Conservation (phyloP, 768 basidiomycete genomes). For the Cystofilobasidium ferigula region DNA sequence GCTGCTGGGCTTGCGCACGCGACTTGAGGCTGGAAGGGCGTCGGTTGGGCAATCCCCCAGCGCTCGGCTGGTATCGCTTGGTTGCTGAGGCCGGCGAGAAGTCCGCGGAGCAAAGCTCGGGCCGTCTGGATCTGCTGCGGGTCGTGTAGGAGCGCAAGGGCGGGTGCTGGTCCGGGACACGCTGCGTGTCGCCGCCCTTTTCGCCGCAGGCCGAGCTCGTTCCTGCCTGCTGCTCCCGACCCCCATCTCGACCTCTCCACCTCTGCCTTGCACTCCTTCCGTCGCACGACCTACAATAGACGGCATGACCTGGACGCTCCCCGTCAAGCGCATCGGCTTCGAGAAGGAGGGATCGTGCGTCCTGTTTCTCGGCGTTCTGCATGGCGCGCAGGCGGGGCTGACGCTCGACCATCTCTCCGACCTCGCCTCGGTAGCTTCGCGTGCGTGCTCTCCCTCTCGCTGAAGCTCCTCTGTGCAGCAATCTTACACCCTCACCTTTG, state of each 20-base stretch:
- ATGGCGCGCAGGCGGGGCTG: background rate
- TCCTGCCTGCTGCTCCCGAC: too few species aligned
- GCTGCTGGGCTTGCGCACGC: background rate
- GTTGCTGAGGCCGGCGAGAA: background rate
- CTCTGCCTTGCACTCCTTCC: too few species aligned
- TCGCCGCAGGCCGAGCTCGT: too few species aligned
- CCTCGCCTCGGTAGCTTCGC: constrained; percentile 13
- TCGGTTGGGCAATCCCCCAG: background rate
- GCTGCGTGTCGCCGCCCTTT: too few species aligned
- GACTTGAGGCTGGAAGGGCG: background rate
- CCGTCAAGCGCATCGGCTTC: constrained; percentile 16
- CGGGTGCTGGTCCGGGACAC: too few species aligned
- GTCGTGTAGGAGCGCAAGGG: too few species aligned
- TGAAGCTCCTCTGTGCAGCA: background rate
- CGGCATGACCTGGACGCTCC: constrained; percentile 3
- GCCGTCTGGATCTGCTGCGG: too few species aligned
- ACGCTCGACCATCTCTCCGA: background rate
- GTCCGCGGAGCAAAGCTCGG: too few species aligned
- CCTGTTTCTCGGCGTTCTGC: background rate
- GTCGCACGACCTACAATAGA: too few species aligned
- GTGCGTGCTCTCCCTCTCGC: background rate
- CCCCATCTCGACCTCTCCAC: too few species aligned
- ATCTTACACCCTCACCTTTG: background rate
- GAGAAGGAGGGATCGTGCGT: constrained; percentile 24
- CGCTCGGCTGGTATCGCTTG: background rate